Conservation (phyloP, 78 protist genomes). For the Emiliania huxleyi region DNA sequence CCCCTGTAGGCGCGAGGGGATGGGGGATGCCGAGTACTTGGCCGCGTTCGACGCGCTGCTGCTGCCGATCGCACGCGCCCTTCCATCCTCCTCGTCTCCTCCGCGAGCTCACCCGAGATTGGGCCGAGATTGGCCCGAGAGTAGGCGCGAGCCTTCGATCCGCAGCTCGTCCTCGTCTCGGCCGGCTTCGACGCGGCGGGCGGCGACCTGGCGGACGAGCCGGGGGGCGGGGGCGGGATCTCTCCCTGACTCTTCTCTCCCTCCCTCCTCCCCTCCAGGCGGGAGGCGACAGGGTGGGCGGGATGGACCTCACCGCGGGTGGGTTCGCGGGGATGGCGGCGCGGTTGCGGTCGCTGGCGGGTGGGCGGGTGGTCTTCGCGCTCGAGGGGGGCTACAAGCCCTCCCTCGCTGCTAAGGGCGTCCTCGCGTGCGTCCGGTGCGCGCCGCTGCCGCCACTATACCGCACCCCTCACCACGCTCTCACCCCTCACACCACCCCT, state of each 20-base stretch:
- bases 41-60: slow-evolving; percentile 51
- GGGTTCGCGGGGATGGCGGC: slow-evolving; percentile 2
- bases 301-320: background rate
- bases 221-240: too few relatives aligned
- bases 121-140: too few relatives aligned
- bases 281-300: background rate
- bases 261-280: too few relatives aligned
- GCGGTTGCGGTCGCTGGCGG: background rate
- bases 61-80: slow-evolving; percentile 56
- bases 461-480: too few relatives aligned
- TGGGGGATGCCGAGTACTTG: slow-evolving; percentile 45
- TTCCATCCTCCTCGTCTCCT: too few relatives aligned
- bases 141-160: slow-evolving; percentile 54
- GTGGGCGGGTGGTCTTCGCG: slow-evolving; percentile 22
- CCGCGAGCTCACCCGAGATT: too few relatives aligned
- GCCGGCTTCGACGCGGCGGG: slow-evolving; percentile 75
- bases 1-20: slow-evolving; percentile 49
- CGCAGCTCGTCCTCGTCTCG: slow-evolving; percentile 63
- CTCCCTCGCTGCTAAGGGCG: background rate
- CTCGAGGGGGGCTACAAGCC: slow-evolving; percentile 40
- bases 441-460: too few relatives aligned
- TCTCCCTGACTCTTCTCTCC: too few relatives aligned
- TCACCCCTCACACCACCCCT: too few relatives aligned
- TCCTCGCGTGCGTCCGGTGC: background rate
- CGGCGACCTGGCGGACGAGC: too few relatives aligned